Evolutionary conservation across 2,329 filamentous ascomycete species (phyloP).

Genomic region (Penicillium sp.): DNA sequence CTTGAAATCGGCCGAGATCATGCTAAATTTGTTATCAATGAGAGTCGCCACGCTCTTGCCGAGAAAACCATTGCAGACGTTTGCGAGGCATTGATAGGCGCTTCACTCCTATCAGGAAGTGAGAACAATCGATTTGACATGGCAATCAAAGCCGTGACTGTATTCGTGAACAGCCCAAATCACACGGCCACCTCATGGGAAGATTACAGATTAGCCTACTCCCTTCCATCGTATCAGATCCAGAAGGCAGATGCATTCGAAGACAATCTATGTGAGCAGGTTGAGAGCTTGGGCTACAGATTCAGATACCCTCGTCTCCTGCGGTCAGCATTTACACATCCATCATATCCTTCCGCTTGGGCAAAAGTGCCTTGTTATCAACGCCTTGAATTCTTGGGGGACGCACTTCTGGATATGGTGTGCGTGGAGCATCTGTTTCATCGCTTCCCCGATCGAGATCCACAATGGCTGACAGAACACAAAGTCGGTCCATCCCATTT

Average conservation of each 20-base stretch:
- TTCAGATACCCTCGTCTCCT: slow-evolving; percentile 78
- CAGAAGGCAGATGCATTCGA: slow-evolving; percentile 66
- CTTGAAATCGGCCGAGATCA: slow-evolving; percentile 71
- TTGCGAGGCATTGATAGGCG: slow-evolving; percentile 90
- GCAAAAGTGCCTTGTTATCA: slow-evolving; percentile 87
- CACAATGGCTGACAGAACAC: slow-evolving; percentile 97
- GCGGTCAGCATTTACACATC: slow-evolving; percentile 83
- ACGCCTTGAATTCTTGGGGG: slow-evolving; percentile 87
- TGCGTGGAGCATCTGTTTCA: slow-evolving; percentile 82
- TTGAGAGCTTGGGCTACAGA: slow-evolving; percentile 62
- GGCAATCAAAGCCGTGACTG: slow-evolving; percentile 59
- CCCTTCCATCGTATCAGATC: slow-evolving; percentile 70
- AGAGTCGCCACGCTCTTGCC: slow-evolving; percentile 65
- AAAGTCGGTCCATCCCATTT: slow-evolving; percentile 55
- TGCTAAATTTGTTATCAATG: slow-evolving; percentile 48
- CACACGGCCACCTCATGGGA: slow-evolving; percentile 70
- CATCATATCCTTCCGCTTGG: slow-evolving; percentile 74
- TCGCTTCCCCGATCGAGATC: slow-evolving; percentile 74
- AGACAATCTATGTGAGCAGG: slow-evolving; percentile 64
- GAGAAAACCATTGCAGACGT: slow-evolving; percentile 95
- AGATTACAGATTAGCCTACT: slow-evolving; percentile 73
- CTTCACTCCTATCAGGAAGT: slow-evolving; percentile 65
- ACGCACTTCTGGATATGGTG: slow-evolving; percentile 82
- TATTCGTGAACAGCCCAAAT: slow-evolving; percentile 66
- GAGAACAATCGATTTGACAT: slow-evolving; percentile 56